Conservation (phyloP, 768 basidiomycete genomes). For the Coprinopsis marcescibilis region DNA sequence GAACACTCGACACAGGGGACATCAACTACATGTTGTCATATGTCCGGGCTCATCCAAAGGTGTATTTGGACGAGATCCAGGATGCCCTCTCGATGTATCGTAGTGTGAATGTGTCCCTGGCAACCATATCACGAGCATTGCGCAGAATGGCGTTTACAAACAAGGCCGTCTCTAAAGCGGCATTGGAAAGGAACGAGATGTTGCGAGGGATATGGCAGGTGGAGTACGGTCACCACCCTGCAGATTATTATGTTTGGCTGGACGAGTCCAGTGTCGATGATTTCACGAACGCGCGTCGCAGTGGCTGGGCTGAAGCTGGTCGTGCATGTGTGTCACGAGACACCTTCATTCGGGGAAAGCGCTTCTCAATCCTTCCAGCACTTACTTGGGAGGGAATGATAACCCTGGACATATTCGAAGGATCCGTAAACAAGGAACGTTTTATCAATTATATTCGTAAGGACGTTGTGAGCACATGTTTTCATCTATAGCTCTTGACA, state of each 20-base stretch:
- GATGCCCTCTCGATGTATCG: background rate
- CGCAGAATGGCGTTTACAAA: background rate
- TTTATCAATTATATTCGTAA: background rate
- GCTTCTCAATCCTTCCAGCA: background rate
- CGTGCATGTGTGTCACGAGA: background rate
- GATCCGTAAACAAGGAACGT: background rate
- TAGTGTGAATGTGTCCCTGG: slow-evolving; percentile 1
- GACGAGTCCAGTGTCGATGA: slow-evolving; percentile 7
- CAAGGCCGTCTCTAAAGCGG: slow-evolving; percentile 1
- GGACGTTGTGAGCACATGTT: background rate
- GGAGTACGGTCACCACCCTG: slow-evolving; percentile 1
- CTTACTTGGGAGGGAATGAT: background rate
- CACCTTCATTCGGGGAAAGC: background rate
- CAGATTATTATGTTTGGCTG: slow-evolving; percentile 2
- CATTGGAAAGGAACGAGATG: slow-evolving; percentile 3
- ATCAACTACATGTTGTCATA: background rate
- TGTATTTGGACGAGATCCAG: slow-evolving; percentile 6
- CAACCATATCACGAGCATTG: background rate
- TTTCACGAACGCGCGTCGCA: background rate
- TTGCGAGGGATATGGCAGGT: slow-evolving; percentile 1
- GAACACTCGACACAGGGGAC: background rate
- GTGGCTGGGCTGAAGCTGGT: slow-evolving; percentile 1
- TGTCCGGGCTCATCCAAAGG: background rate
- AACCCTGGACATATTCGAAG: background rate
- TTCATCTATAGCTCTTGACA: background rate